phyloP scores from a whole-genome alignment of 495 filamentous ascomycete genomes.

The Neurospora discreta region DNA sequence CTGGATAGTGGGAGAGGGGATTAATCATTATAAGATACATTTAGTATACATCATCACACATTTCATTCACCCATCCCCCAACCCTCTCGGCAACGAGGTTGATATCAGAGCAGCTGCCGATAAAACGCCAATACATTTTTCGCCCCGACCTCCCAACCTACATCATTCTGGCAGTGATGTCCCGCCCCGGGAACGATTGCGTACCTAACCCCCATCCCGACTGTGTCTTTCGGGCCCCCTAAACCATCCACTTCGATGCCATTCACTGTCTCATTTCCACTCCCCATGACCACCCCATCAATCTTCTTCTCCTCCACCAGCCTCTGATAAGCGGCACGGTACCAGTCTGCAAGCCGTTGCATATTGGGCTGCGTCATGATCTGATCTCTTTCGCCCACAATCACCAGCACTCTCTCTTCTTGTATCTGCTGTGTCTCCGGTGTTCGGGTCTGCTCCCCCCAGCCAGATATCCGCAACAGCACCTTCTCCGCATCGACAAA shows the following conservation, averaged over 20 bases:
- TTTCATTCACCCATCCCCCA: neutral
- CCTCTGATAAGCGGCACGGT: constrained; percentile 5
- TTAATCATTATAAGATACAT: neutral
- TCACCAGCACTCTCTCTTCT: constrained; percentile 20
- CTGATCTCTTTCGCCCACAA: constrained; percentile 26
- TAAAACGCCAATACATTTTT: constrained; percentile 26
- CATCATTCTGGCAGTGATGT: constrained; percentile 39
- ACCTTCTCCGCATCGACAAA: constrained; percentile 29
- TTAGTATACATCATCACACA: neutral
- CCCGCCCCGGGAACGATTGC: constrained; percentile 24
- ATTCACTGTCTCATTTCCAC: constrained; percentile 42
- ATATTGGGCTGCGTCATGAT: constrained; percentile 15
- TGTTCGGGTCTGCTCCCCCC: neutral
- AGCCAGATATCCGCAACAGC: constrained; percentile 23
- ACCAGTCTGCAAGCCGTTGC: constrained; percentile 39
- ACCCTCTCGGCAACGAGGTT: neutral
- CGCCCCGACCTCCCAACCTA: constrained; percentile 27
- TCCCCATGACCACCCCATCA: constrained; percentile 51
- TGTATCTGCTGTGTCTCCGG: too few species aligned
- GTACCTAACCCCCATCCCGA: constrained; percentile 21
- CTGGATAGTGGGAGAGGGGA: neutral
- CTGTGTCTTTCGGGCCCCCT: constrained; percentile 10
- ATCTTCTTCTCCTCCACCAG: constrained; percentile 75
- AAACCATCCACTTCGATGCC: constrained; percentile 33
- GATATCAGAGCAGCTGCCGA: constrained; percentile 8